Evolutionary conservation across 164 flowering plant genomes (phyloP), one percentile per base, ranked within the genome.

Genomic region (Vitis rupestris): DNA sequence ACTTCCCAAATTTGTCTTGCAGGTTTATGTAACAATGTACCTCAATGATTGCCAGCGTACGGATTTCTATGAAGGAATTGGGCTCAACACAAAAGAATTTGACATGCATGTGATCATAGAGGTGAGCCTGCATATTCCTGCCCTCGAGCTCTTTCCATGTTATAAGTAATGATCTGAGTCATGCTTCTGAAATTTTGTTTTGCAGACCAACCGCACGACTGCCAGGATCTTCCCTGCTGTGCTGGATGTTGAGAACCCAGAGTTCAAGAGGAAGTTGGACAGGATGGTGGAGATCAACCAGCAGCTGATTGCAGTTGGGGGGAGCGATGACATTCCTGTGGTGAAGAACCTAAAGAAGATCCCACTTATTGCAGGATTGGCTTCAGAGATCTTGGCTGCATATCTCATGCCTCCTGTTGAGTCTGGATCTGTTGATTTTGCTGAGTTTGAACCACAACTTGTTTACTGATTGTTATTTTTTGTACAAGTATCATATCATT

Each of bases 61-160:
- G 8, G 94, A 85, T 70, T 95, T 95, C 81, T 95, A 95, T 51
- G 98, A 92, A 76, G 99, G 97, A 72, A 92, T 95, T 72, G 99
- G 99, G 6, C 90, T 95, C n/a, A 61, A 95, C 87, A 91, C 98
- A 11, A 91, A 95, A 70, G 96, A 92, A 72, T 95, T 95, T 59
- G 99, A 95, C 75, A 92, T 95, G 99, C 98, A 95, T 73, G 99
- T 95, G 74, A 85, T 92, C 80, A 92, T 95, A 59, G 99, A 95
- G 97, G 99, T 94, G 68, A 85, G 74, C 37, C 8, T 74, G 27
- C 0, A 37, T 3, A 0, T 16, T 62, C 13, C 0, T 29, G n/a
- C 29, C 3, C 1, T 63, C 29, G 0, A 3, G 44, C 44, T 37
- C 7, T 6, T 37, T 53, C 5, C 27, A 23, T 1, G 27, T 53